Evolutionary conservation across 2,329 filamentous ascomycete genomes (phyloP), one percentile per base, ranked within the genome.

Genomic region (Teratosphaeria viscida): DNA sequence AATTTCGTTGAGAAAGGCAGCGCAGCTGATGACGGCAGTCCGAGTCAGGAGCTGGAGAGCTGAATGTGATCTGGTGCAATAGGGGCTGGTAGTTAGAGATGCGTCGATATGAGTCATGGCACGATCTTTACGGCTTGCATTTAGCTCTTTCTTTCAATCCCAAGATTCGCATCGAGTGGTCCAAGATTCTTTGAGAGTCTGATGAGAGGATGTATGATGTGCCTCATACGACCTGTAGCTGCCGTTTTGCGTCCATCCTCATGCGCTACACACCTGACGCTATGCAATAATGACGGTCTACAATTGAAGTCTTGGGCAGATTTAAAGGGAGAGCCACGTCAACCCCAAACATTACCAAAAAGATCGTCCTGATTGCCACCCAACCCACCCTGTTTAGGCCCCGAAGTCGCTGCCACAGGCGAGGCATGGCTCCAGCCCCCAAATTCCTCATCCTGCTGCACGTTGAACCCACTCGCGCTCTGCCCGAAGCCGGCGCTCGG

Each of bases 291-390:
- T 19, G 16, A 23, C 3, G 1, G 16, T 5, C 8, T 26, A 49
- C 23, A 23, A 8, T 5, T 19, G 6, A 12, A 39, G 10, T 49
- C 43, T 49, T 19, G n/a, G 2, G 23, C 43, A 49, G n/a, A 19
- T 6, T 26, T n/a, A 6, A 19, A 19, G 16, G 3, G 5, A 49
- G 8, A 7, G 16, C 16, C 43, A 39, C 19, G n/a, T 57, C 77
- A 96, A 77, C 91, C 83, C 92, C 92, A 97, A 56, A 97, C 92
- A 74, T 97, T 97, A 35, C 88, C 91, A 75, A 97, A 97, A 68
- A 97, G 74, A 76, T 97, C 92, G 65, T 96, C 92, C 56, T 75
- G 73, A 34, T 76, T 78, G 58, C 84, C 85, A 65, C 86, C 83
- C 14, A 54, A 10, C 27, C 58, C 61, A n/a, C 56, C 58, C 49